Evolutionary conservation across 2,329 filamentous ascomycete genomes (phyloP), one percentile per base, ranked within the genome.

Genomic region (Aspergillus candidus): DNA sequence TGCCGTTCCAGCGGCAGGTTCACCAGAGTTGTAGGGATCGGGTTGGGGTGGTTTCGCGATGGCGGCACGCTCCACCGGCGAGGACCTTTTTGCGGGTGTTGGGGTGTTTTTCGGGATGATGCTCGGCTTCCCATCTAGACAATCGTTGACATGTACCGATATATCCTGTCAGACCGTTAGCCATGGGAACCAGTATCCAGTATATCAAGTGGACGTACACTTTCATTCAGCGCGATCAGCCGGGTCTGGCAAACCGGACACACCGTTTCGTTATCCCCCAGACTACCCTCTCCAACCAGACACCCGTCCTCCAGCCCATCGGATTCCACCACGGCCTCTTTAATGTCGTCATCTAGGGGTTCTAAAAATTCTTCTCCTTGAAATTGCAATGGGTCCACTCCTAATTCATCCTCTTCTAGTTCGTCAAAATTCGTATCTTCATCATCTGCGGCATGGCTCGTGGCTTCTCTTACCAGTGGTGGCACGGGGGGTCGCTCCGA

Each of bases 121-220:
- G 35, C 80, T 76, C 4, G 85, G 78, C 36, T 84, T 85, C 2
- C 88, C 88, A 61, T 98, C 93, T 2, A 98, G 74, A 66, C 93
- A 98, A 8, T 83, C 81, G 62, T 98, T 98, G 52, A 98, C 93
- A 64, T 98, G 93, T 2, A 84, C 70, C 6, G 84, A 86, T 8
- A 83, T 84, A 55, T 91, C 79, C 60, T 89, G 80, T 1, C 18
- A 4, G 6, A 22, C 5, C 15, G 27, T 45, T 18, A 45, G 38
- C 35, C 27, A 35, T 6, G 6, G 4, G 14, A 12, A n/a, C 18
- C 17, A 4, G 13, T 17, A 7, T 12, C 11, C 6, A 11, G 1
- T n/a, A 3, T 8, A 11, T 27, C 13, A 3, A 7, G n/a, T 27
- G 4, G 29, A 58, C 65, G 43, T 58, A 70, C 68, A 31, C 50